A percentile compares a stretch with the other conserved stretches of the same genome.
These are phyloP conservation scores for Debaryomycetaceae sp. DNA, from an alignment of 1,139 yeast genomes.

Conservation along the genomic window DNA sequence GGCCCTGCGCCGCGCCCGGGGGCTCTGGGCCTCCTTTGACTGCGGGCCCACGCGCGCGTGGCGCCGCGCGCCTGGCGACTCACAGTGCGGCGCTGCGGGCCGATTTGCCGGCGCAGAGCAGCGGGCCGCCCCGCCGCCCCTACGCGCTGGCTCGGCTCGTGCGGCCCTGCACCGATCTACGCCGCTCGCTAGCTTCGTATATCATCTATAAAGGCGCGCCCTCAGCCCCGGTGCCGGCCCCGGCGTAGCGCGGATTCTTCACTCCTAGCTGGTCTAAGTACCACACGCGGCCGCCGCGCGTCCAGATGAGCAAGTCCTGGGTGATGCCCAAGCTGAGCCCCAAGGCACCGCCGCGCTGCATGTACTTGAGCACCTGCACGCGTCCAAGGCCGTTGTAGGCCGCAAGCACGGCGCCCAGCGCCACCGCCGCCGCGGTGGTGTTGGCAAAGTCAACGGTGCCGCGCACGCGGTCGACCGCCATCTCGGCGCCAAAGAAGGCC, in stretches of 20 bases:
- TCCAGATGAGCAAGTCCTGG: conserved; percentile 58
- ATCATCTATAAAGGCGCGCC: too few species aligned
- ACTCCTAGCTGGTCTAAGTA: conserved; percentile 35
- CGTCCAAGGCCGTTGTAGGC: conserved; percentile 37
- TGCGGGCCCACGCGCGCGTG: too few species aligned
- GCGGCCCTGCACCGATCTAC: too few species aligned
- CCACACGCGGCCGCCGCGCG: conserved; percentile 64
- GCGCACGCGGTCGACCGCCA: conserved; percentile 49
- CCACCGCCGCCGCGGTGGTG: conserved; percentile 53
- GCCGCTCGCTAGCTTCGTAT: too few species aligned
- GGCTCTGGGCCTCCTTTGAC: too few species aligned
- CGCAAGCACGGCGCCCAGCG: conserved; percentile 52
- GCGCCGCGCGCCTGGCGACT: too few species aligned
- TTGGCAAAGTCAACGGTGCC: conserved; percentile 57
- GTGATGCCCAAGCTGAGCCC: conserved; percentile 60
- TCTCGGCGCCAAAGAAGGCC: conserved; percentile 59
- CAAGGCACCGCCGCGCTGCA: conserved; percentile 50
- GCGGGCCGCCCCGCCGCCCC: too few species aligned
- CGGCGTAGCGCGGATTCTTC: conserved; percentile 12
- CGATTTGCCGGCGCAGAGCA: too few species aligned
- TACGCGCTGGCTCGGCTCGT: too few species aligned
- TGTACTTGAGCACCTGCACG: conserved; percentile 44
- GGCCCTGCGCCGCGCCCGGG: too few species aligned
- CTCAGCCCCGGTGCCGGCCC: background rate
- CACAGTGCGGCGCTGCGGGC: too few species aligned